Evolutionary conservation across 2,329 filamentous ascomycete genomes (phyloP).

Genomic region (Epichloe sibirici): DNA sequence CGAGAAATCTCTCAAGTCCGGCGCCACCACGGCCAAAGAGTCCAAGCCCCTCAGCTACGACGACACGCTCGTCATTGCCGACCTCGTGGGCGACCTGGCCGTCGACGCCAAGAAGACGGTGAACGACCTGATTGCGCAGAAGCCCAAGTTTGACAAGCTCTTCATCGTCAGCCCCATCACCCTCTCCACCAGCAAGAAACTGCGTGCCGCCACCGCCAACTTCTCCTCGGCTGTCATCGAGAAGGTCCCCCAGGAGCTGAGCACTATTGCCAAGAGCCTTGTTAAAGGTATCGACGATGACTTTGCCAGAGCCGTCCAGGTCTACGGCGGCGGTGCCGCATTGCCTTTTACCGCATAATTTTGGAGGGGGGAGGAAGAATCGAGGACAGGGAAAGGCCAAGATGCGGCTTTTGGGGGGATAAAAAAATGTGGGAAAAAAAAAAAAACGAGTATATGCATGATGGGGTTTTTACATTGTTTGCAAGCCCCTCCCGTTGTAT

Average conservation of each 20-base stretch:
- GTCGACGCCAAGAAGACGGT: slow-evolving; percentile 26
- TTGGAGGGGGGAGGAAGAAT: background rate
- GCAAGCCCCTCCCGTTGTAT: no score
- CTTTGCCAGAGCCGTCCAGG: slow-evolving; percentile 26
- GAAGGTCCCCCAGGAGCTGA: slow-evolving; percentile 27
- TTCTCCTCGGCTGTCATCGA: slow-evolving; percentile 24
- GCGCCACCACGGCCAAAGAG: slow-evolving; percentile 22
- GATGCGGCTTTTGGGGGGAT: no score
- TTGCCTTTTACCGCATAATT: background rate
- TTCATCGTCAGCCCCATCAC: slow-evolving; percentile 30
- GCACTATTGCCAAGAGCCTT: slow-evolving; percentile 20
- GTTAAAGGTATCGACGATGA: slow-evolving; percentile 23
- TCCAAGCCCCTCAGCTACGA: slow-evolving; percentile 24
- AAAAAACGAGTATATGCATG: no score
- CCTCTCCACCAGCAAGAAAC: slow-evolving; percentile 25
- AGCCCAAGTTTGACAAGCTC: slow-evolving; percentile 31
- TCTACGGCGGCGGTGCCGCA: slow-evolving; percentile 9
- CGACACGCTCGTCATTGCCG: slow-evolving; percentile 27
- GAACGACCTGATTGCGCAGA: slow-evolving; percentile 22
- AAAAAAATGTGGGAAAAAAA: background rate
- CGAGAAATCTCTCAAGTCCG: slow-evolving; percentile 27
- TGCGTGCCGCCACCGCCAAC: slow-evolving; percentile 26
- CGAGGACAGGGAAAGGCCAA: no score
- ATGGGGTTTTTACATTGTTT: no score
- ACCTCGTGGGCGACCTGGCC: slow-evolving; percentile 23